Conservation (phyloP, 371 early-diverging fungal species). For the Syncephalastrum contaminatum region DNA sequence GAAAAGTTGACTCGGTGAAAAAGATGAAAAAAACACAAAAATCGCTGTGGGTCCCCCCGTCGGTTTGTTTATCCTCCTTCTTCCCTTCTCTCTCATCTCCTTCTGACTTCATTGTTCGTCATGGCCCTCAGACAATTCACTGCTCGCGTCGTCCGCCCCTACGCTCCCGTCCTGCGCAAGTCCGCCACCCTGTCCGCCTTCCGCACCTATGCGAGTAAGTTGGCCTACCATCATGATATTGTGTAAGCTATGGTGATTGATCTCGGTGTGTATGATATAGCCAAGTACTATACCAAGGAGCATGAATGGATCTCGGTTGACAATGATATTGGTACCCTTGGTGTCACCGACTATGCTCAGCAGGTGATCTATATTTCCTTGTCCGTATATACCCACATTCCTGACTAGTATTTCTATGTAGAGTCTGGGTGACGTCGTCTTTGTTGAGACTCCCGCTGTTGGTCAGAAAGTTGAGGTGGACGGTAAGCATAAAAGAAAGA, state of each 20-base stretch:
- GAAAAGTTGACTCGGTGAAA: slow-evolving; percentile 42
- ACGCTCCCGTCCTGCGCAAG: slow-evolving; percentile 37
- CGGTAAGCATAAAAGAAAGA: slow-evolving; percentile 42
- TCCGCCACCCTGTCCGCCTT: slow-evolving; percentile 33
- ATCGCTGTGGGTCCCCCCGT: slow-evolving; percentile 9
- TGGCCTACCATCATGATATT: too few species aligned
- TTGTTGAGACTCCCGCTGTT: slow-evolving; percentile 76
- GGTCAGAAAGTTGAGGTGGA: slow-evolving; percentile 58
- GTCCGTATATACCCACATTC: too few species aligned
- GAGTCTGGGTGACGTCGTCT: slow-evolving; percentile 95
- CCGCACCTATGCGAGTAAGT: slow-evolving; percentile 52
- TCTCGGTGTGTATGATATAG: slow-evolving; percentile 17
- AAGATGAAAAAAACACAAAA: slow-evolving; percentile 28
- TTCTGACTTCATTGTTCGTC: slow-evolving; percentile 2
- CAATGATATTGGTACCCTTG: slow-evolving; percentile 81
- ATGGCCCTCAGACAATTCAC: slow-evolving; percentile 50
- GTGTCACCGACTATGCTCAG: slow-evolving; percentile 93
- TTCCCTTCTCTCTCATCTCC: slow-evolving; percentile 9
- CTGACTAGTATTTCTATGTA: not conserved
- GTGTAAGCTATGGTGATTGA: too few species aligned
- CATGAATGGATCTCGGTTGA: slow-evolving; percentile 92
- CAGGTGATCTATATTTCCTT: slow-evolving; percentile 20
- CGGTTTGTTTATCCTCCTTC: slow-evolving; percentile 15
- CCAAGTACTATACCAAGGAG: slow-evolving; percentile 78
- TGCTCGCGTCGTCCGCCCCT: slow-evolving; percentile 44